Conservation (phyloP, 495 filamentous ascomycete species). For the Daldinia vernicosa region DNA sequence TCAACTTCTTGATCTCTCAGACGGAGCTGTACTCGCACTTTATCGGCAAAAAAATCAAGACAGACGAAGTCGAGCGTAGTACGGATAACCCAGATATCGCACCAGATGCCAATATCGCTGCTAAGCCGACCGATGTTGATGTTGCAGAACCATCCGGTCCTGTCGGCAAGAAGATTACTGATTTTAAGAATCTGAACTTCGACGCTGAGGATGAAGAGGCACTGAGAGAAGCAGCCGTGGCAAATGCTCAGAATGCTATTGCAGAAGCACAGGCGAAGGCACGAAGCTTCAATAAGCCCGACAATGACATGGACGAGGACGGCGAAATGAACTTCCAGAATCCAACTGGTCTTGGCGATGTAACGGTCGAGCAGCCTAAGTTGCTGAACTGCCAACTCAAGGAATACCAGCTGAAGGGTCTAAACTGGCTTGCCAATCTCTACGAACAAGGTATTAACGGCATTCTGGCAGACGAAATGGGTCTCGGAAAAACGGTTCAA, state of each 20-base stretch:
- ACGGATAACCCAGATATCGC: constrained; percentile 80
- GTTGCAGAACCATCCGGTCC: constrained; percentile 68
- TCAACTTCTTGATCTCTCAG: constrained; percentile 99
- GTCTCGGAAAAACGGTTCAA: constrained; percentile 98
- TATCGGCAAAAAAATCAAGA: constrained; percentile 98
- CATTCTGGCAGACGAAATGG: constrained; percentile 98
- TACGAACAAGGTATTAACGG: constrained; percentile 99
- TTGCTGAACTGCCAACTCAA: constrained; percentile 94
- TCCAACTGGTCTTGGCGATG: constrained; percentile 89
- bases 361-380: constrained; percentile 93
- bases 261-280: constrained; percentile 94
- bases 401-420: constrained; percentile 97
- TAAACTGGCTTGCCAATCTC: constrained; percentile 98
- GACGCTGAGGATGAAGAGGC: constrained; percentile 91
- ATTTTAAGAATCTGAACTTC: constrained; percentile 94
- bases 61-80: constrained; percentile 86
- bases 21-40: constrained; percentile 99
- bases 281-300: constrained; percentile 84
- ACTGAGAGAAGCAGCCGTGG: constrained; percentile 83
- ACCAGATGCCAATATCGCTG: constrained; percentile 53
- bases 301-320: constrained; percentile 73
- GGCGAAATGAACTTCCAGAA: constrained; percentile 99
- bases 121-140: constrained; percentile 59
- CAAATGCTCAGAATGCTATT: constrained; percentile 95
- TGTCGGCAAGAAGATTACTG: constrained; percentile 75